A percentile compares a stretch with the other conserved stretches of the same genome.
Evolutionary conservation across 176 grass and related monocot genomes (phyloP).

Genomic region (Phoenix roebelenii): DNA sequence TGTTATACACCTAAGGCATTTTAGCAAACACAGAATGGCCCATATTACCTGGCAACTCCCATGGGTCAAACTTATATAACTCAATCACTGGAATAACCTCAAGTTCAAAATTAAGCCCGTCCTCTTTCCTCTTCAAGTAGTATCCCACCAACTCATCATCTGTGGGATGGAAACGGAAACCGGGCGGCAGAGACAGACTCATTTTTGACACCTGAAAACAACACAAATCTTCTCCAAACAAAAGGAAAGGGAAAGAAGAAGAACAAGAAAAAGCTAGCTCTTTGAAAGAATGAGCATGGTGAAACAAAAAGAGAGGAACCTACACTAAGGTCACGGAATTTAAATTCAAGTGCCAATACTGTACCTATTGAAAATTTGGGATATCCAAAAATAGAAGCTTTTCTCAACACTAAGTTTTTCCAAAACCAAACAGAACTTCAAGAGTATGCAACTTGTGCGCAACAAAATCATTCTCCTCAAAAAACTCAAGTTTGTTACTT

Average conservation of each 20-base stretch:
- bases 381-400: slow-evolving; percentile 89
- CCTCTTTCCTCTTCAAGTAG: slow-evolving; percentile 90
- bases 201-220: slow-evolving; percentile 16
- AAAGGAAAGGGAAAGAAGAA: background rate
- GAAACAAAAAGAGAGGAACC: too few species aligned
- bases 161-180: slow-evolving; percentile 94
- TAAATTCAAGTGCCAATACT: background rate
- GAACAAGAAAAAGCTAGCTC: background rate
- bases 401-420: slow-evolving; percentile 41
- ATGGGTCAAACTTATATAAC: slow-evolving; percentile 94
- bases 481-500: background rate
- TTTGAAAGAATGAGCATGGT: background rate
- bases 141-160: slow-evolving; percentile 91
- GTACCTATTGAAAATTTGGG: slow-evolving; percentile 61
- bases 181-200: slow-evolving; percentile 59
- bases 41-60: slow-evolving; percentile 84
- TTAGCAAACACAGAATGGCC: slow-evolving; percentile 3
- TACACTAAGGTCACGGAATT: background rate
- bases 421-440: slow-evolving; percentile 21
- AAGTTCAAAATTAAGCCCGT: slow-evolving; percentile 74
- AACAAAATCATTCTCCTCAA: slow-evolving; percentile 56
- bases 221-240: slow-evolving; percentile 1
- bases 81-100: slow-evolving; percentile 87
- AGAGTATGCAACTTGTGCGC: slow-evolving; percentile 15
- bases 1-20: background rate